Conservation (phyloP, 805 yeast genomes). For the Kuraishia capsulata region DNA sequence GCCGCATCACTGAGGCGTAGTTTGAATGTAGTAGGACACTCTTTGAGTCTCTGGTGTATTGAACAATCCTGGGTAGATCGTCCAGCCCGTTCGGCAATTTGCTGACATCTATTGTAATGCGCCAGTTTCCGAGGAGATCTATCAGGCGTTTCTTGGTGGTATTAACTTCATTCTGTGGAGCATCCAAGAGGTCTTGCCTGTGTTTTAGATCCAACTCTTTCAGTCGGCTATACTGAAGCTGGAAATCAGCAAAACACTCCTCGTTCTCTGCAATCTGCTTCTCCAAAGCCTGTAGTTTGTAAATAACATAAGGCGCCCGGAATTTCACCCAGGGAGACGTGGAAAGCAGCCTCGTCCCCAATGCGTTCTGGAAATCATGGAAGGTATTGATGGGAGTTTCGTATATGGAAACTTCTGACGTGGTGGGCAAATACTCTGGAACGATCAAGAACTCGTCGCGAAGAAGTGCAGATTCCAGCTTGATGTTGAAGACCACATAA, state of each 20-base stretch:
- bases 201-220: not conserved
- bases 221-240: not conserved
- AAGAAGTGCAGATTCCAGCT: constrained; percentile 68
- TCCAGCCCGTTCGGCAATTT: constrained; percentile 26
- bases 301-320: constrained; percentile 42
- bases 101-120: constrained; percentile 7
- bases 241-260: constrained; percentile 15
- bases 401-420: constrained; percentile 8
- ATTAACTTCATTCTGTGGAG: constrained; percentile 16
- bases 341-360: constrained; percentile 52
- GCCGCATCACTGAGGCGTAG: constrained; percentile 33
- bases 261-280: constrained; percentile 19
- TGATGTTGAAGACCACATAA: constrained; percentile 68
- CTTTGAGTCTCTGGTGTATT: constrained; percentile 18
- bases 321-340: constrained; percentile 80
- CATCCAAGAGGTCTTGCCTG: not conserved
- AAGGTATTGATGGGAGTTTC: constrained; percentile 14
- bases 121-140: constrained; percentile 13
- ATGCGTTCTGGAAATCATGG: constrained; percentile 17
- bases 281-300: constrained; percentile 13
- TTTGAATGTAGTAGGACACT: constrained; percentile 19
- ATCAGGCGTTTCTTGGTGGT: constrained; percentile 16
- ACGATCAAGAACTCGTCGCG: constrained; percentile 58
- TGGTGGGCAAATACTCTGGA: constrained; percentile 19
- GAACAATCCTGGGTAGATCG: constrained; percentile 28